phyloP scores from a whole-genome alignment of 805 yeast species.

The Kazachstania africana region DNA sequence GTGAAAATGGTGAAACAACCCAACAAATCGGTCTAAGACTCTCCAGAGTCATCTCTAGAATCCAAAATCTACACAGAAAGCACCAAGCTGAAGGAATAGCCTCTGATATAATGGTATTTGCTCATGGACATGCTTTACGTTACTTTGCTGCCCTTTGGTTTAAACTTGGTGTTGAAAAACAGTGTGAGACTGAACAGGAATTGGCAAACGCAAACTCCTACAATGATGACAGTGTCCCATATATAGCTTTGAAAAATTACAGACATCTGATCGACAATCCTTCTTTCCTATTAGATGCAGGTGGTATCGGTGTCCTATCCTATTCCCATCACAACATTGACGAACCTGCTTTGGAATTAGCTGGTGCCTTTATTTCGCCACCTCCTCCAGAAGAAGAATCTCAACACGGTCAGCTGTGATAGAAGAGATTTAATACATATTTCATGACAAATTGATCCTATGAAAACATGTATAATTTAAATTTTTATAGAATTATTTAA shows the following conservation, averaged over 20 bases:
- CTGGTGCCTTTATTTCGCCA: slow-evolving; percentile 74
- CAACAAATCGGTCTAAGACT: slow-evolving; percentile 57
- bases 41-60: slow-evolving; percentile 54
- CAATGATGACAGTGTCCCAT: slow-evolving; percentile 25
- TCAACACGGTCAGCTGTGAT: slow-evolving; percentile 22
- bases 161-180: slow-evolving; percentile 24
- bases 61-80: slow-evolving; percentile 46
- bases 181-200: slow-evolving; percentile 14
- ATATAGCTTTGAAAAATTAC: slow-evolving; percentile 24
- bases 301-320: slow-evolving; percentile 86
- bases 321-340: slow-evolving; percentile 75
- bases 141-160: slow-evolving; percentile 89
- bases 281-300: slow-evolving; percentile 79
- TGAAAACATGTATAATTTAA: neutral
- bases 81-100: slow-evolving; percentile 40
- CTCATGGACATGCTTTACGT: slow-evolving; percentile 88
- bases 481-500: neutral
- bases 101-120: slow-evolving; percentile 73
- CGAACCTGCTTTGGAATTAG: slow-evolving; percentile 78
- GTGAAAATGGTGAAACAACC: slow-evolving; percentile 77
- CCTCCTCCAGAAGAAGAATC: slow-evolving; percentile 55
- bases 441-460: neutral
- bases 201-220: slow-evolving; percentile 13
- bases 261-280: slow-evolving; percentile 45
- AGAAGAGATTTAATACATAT: too few species aligned